Conservation (phyloP, 2,329 filamentous ascomycete species). For the Lecanicillium sp. region DNA sequence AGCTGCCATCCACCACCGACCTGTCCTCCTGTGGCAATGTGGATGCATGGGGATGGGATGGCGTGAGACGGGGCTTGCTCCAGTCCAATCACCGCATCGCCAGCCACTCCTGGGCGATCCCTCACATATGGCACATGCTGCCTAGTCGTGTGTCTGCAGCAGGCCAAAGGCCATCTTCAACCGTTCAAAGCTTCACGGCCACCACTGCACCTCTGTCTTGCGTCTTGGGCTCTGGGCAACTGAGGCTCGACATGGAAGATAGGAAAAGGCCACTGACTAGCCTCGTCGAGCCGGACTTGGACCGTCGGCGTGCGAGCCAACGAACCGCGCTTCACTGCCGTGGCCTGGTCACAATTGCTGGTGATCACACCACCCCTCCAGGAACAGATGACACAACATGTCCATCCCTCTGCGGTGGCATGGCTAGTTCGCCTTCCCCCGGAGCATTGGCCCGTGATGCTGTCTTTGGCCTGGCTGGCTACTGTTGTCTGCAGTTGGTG, state of each 20-base stretch:
- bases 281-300: no score
- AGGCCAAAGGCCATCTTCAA: no score
- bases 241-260: no score
- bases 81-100: no score
- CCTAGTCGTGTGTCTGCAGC: no score
- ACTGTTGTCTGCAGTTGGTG: background rate
- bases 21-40: background rate
- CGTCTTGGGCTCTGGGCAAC: background rate
- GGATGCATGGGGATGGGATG: background rate
- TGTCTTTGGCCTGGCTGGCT: no score
- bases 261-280: no score
- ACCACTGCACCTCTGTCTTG: background rate
- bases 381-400: conserved; percentile 1
- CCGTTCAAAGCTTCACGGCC: no score
- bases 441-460: background rate
- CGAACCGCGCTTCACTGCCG: background rate
- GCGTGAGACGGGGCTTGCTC: background rate
- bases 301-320: no score
- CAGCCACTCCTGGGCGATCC: no score
- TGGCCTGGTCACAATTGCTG: background rate
- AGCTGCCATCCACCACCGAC: background rate
- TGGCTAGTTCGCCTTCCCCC: background rate
- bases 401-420: background rate
- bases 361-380: conserved; percentile 4
- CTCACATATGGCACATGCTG: no score